These are phyloP conservation scores for Apiotrichum domesticum DNA, from an alignment of 1,284 basidiomycete genomes.

Conservation along the genomic window DNA sequence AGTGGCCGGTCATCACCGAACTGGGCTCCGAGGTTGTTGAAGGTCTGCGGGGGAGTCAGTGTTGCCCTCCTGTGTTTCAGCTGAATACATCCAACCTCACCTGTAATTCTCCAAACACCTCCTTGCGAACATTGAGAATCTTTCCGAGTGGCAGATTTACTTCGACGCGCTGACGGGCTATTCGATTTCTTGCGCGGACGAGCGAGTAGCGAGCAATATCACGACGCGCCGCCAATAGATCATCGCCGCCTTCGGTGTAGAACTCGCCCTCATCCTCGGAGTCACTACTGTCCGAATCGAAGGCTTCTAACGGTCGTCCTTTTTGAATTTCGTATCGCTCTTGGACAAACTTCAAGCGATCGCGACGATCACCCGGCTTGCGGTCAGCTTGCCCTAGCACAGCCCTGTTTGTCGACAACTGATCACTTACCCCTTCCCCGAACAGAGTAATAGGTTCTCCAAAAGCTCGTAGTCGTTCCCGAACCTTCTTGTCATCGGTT, in stretches of 20 bases:
- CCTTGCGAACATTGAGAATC: conserved; percentile 84
- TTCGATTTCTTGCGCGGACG: conserved; percentile 83
- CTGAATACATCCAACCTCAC: conserved; percentile 49
- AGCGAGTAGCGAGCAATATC: conserved; percentile 86
- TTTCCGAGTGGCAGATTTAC: conserved; percentile 80
- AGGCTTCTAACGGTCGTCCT: conserved; percentile 52
- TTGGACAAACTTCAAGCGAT: conserved; percentile 86
- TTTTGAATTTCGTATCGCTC: conserved; percentile 73
- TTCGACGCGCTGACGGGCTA: conserved; percentile 83
- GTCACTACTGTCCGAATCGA: conserved; percentile 46
- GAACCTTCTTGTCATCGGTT: conserved; percentile 90
- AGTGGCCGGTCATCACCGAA: conserved; percentile 94
- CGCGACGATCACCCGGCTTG: conserved; percentile 60
- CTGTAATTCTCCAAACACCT: conserved; percentile 81
- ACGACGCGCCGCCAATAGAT: conserved; percentile 74
- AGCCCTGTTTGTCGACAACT: neutral
- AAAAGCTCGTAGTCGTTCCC: conserved; percentile 78
- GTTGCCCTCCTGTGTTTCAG: neutral
- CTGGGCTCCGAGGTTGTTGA: conserved; percentile 89
- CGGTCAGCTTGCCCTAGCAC: neutral
- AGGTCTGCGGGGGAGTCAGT: conserved; percentile 55
- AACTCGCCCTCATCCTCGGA: conserved; percentile 86
- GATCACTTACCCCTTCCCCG: conserved; percentile 78
- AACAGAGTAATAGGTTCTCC: conserved; percentile 96
- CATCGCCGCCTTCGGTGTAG: conserved; percentile 84